Evolutionary conservation across 495 filamentous ascomycete genomes (phyloP), one percentile per base, ranked within the genome.

Genomic region (Hypoxylon trugodes): DNA sequence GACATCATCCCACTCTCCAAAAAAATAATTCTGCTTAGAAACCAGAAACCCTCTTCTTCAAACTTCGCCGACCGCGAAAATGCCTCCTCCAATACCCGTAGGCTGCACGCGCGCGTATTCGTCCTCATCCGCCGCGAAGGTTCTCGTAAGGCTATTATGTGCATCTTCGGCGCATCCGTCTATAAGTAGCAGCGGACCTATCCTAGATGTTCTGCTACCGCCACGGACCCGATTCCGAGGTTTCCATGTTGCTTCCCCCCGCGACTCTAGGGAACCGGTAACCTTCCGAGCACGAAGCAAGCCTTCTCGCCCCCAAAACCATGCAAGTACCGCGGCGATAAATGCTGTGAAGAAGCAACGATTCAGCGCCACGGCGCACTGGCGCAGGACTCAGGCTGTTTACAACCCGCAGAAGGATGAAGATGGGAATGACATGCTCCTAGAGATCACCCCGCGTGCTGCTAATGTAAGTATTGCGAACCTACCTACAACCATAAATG

Each of bases 401-500:
- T 72, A 78, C 61, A 93, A 93, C 69, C 89, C 89, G 0, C 81
- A 85, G 53, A 79, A 81, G 30, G 87, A 89, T 70, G 90, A 93
- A 6, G 84, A 92, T 36, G 93, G 93, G n/a, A 88, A 92, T 33
- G 80, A 88, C 33, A 90, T 96, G 85, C 78, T 77, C 66, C 81
- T 97, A 22, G 84, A 86, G 48, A 93, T 97, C 49, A 95, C 92
- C 1, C 83, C 87, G 13, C 83, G 93, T 36, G 95, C 95, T 19
- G 83, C 90, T 25, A 85, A 89, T 74, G 92, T 94, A 83, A 56
- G 84, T 79, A 51, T 1, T 56, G 30, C 5, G 24, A 43, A 33
- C 49, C 41, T 36, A 56, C 33, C 18, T 22, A 28, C 37, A 5
- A 2, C 6, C 3, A 22, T 45, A 13, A 13, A 13, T 6, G 6